phyloP scores from a whole-genome alignment of 805 yeast genomes.

The Teunomyces atbi region DNA sequence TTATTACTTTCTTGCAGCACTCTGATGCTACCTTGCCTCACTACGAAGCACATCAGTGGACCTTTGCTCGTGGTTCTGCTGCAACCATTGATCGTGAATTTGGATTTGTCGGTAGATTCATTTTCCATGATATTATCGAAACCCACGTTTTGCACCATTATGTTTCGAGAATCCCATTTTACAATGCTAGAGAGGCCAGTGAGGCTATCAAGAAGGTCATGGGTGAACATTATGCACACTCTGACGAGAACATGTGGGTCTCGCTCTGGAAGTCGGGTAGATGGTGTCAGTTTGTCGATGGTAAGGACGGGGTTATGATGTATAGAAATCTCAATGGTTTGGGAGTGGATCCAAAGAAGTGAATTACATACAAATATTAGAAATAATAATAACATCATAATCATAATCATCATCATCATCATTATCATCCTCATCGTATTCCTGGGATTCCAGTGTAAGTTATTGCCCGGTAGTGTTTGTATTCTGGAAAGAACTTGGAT shows the following conservation, averaged over 20 bases:
- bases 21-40: conserved; percentile 61
- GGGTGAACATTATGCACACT: conserved; percentile 50
- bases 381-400: not conserved
- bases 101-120: conserved; percentile 56
- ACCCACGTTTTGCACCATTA: conserved; percentile 59
- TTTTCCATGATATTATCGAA: conserved; percentile 59
- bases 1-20: conserved; percentile 62
- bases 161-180: conserved; percentile 54
- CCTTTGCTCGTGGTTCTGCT: conserved; percentile 65
- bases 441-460: conserved; percentile 69
- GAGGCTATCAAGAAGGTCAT: conserved; percentile 51
- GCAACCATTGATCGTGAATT: conserved; percentile 62
- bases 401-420: conserved; percentile 4
- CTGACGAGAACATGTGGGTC: conserved; percentile 56
- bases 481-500: conserved; percentile 69
- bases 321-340: conserved; percentile 57
- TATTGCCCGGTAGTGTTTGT: conserved; percentile 47
- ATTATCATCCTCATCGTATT: conserved; percentile 13
- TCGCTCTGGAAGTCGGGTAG: conserved; percentile 58
- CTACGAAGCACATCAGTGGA: conserved; percentile 56
- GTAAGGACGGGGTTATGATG: conserved; percentile 66
- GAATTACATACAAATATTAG: not conserved
- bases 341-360: conserved; percentile 14
- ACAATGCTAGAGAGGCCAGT: conserved; percentile 53
- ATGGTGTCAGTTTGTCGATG: conserved; percentile 68